A percentile compares a stretch with the other conserved stretches of the same genome.
phyloP scores from a whole-genome alignment of 2,329 filamentous ascomycete species.

The Plenodomus biglobosus region DNA sequence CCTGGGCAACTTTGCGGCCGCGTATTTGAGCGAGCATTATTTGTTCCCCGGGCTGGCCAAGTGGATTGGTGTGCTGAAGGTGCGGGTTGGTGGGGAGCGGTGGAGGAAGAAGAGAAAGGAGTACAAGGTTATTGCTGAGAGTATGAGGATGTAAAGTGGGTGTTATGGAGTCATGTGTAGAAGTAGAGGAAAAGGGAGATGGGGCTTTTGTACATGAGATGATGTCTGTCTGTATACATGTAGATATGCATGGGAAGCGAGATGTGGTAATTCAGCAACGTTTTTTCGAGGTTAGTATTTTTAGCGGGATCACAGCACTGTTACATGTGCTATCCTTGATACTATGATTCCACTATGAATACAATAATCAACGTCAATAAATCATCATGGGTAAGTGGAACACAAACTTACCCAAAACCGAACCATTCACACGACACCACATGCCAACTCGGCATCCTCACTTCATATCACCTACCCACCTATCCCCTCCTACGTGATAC shows the following conservation, averaged over 20 bases:
- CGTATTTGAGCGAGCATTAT: constrained; percentile 71
- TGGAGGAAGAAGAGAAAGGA: constrained; percentile 76
- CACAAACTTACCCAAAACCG: too few species aligned
- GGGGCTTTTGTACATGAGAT: not conserved
- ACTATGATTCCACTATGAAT: too few species aligned
- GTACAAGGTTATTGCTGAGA: constrained; percentile 72
- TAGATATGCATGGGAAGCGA: not conserved
- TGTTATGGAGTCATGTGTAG: not conserved
- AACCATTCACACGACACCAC: too few species aligned
- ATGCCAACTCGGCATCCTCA: too few species aligned
- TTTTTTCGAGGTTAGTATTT: too few species aligned
- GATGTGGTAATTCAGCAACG: too few species aligned
- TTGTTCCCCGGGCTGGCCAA: constrained; percentile 70
- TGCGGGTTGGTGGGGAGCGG: constrained; percentile 55
- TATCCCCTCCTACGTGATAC: too few species aligned
- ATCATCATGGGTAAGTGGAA: too few species aligned
- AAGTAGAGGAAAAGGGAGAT: not conserved
- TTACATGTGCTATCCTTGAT: too few species aligned
- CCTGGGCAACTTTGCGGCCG: constrained; percentile 64
- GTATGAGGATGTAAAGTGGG: constrained; percentile 28
- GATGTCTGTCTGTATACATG: not conserved
- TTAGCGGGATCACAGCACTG: too few species aligned
- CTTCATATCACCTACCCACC: too few species aligned
- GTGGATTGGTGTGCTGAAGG: constrained; percentile 63
- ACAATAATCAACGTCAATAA: too few species aligned